phyloP scores from a whole-genome alignment of 2,329 filamentous ascomycete genomes.

The Pestalotiopsis sp. region DNA sequence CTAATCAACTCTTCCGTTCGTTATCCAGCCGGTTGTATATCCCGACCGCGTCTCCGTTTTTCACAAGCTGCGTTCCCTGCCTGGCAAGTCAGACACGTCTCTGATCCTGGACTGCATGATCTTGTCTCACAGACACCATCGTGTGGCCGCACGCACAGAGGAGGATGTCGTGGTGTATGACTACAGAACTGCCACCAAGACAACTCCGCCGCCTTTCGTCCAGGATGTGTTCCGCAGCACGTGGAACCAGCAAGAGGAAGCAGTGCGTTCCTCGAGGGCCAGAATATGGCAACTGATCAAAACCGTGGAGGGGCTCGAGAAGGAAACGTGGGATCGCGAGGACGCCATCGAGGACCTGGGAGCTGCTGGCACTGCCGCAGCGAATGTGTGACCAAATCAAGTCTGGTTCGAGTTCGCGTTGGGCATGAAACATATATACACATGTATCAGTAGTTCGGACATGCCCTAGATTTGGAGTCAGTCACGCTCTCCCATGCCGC shows the following conservation, averaged over 20 bases:
- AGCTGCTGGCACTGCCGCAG: slow-evolving; percentile 26
- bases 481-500: too few species aligned
- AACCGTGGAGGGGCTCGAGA: slow-evolving; percentile 67
- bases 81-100: slow-evolving; percentile 43
- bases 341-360: slow-evolving; percentile 75
- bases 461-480: too few species aligned
- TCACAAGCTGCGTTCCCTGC: slow-evolving; percentile 69
- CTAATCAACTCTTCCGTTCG: background rate
- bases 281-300: slow-evolving; percentile 59
- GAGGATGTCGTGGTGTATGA: slow-evolving; percentile 85
- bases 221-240: slow-evolving; percentile 60
- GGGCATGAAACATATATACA: background rate
- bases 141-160: slow-evolving; percentile 71
- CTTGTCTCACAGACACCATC: slow-evolving; percentile 73
- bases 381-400: background rate
- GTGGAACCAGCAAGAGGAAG: slow-evolving; percentile 64
- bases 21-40: slow-evolving; percentile 73
- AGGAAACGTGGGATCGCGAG: slow-evolving; percentile 71
- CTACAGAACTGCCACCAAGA: slow-evolving; percentile 62
- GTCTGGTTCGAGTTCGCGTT: background rate
- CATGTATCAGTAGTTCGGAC: background rate
- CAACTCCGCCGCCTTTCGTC: slow-evolving; percentile 61
- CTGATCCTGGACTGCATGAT: slow-evolving; percentile 66
- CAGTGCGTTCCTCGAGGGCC: slow-evolving; percentile 51
- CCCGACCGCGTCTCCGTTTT: slow-evolving; percentile 84